These are phyloP conservation scores for Teratosphaeriaceae sp. DNA, from an alignment of 2,329 filamentous ascomycete genomes.

Conservation along the genomic window DNA sequence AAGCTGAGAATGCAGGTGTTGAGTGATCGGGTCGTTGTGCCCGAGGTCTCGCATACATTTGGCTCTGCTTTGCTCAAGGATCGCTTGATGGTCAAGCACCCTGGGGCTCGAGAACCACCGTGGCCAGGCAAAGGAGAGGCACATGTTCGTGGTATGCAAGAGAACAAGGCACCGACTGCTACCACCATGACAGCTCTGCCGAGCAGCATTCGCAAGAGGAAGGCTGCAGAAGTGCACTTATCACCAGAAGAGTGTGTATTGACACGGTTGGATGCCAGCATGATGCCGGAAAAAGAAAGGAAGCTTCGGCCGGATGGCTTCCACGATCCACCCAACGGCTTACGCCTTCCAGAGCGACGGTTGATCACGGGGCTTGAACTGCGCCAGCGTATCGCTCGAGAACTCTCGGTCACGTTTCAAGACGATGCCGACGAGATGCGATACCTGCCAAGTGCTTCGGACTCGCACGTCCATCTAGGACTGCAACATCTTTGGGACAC, in stretches of 20 bases:
- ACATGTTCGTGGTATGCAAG: slow-evolving; percentile 52
- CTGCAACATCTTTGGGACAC: slow-evolving; percentile 53
- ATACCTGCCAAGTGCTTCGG: slow-evolving; percentile 8
- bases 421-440: slow-evolving; percentile 11
- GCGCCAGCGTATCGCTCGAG: slow-evolving; percentile 24
- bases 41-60: slow-evolving; percentile 13
- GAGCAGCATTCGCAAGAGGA: slow-evolving; percentile 29
- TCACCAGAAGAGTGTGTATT: slow-evolving; percentile 21
- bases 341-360: slow-evolving; percentile 24
- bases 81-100: slow-evolving; percentile 47
- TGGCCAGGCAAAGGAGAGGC: slow-evolving; percentile 63
- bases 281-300: slow-evolving; percentile 17
- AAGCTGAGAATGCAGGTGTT: slow-evolving; percentile 32
- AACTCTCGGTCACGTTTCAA: slow-evolving; percentile 22
- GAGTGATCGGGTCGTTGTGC: slow-evolving; percentile 15
- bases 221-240: slow-evolving; percentile 22
- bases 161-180: background rate
- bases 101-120: slow-evolving; percentile 58
- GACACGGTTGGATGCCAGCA: slow-evolving; percentile 10
- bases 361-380: slow-evolving; percentile 33
- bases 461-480: slow-evolving; percentile 46
- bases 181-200: background rate
- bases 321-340: slow-evolving; percentile 24
- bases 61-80: slow-evolving; percentile 26
- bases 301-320: slow-evolving; percentile 24